phyloP scores from a whole-genome alignment of 805 yeast species.

The Suhomyces pyralidae region DNA sequence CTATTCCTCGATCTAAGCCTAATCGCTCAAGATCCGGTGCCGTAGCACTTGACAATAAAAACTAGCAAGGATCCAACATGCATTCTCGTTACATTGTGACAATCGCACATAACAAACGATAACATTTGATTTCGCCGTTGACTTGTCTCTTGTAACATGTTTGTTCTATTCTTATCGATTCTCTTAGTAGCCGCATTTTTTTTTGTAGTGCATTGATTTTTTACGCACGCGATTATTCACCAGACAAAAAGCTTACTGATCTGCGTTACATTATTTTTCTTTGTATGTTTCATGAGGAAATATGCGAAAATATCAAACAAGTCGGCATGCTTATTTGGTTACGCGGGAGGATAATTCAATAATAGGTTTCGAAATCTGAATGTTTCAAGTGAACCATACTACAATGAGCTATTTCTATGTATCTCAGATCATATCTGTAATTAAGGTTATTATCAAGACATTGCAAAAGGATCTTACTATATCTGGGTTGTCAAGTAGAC shows the following conservation, averaged over 20 bases:
- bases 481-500: not conserved
- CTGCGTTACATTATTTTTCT: not conserved
- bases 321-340: not conserved
- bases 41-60: not conserved
- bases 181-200: not conserved
- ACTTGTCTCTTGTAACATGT: not conserved
- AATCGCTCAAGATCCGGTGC: not conserved
- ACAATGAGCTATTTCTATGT: not conserved
- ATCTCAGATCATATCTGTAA: not conserved
- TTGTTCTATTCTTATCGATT: not conserved
- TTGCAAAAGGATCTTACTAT: not conserved
- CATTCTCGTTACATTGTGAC: not conserved
- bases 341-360: not conserved
- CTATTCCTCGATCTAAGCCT: not conserved
- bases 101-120: not conserved
- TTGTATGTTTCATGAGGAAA: constrained; percentile 4
- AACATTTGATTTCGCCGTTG: not conserved
- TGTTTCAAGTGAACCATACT: not conserved
- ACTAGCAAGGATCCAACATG: too few relatives aligned
- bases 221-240: not conserved
- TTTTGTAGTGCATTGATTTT: not conserved
- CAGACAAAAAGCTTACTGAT: not conserved
- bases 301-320: constrained; percentile 1
- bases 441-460: not conserved
- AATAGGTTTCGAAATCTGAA: not conserved